These are phyloP conservation scores for Funneliformis geosporum DNA, from an alignment of 192 early-diverging fungal species.

Conservation along the genomic window DNA sequence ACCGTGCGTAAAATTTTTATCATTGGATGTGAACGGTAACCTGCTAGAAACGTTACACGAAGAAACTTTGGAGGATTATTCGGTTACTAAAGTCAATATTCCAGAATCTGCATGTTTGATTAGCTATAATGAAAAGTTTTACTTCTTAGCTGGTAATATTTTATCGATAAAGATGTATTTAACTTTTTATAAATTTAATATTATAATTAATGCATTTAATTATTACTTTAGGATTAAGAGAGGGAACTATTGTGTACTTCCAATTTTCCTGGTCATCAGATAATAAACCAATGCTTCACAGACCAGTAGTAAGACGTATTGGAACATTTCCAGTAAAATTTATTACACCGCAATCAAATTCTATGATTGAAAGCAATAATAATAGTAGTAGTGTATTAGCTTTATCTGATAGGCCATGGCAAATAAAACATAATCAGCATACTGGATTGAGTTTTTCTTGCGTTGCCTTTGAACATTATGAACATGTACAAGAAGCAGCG, in stretches of 20 bases:
- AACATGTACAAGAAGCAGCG: conserved; percentile 18
- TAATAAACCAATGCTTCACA: neutral
- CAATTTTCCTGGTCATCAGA: conserved; percentile 8
- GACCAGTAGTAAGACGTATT: neutral
- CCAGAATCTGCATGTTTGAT: conserved; percentile 20
- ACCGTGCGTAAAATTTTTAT: conserved; percentile 11
- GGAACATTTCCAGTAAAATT: conserved; percentile 19
- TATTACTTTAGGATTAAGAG: neutral
- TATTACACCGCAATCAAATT: neutral
- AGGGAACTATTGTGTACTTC: conserved; percentile 10
- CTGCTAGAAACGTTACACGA: neutral
- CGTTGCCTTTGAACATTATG: conserved; percentile 25
- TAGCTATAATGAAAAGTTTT: neutral
- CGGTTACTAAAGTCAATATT: neutral
- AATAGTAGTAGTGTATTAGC: neutral
- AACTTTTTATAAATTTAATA: neutral
- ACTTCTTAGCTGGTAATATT: conserved; percentile 4
- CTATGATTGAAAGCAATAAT: neutral
- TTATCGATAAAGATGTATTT: neutral
- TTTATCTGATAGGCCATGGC: conserved; percentile 24
- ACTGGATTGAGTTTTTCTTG: conserved; percentile 3
- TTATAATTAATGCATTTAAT: neutral
- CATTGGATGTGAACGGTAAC: neutral
- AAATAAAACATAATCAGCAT: neutral
- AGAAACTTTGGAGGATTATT: neutral